Conservation (phyloP, 2,329 filamentous ascomycete genomes). For the Elsinoe perseae region DNA sequence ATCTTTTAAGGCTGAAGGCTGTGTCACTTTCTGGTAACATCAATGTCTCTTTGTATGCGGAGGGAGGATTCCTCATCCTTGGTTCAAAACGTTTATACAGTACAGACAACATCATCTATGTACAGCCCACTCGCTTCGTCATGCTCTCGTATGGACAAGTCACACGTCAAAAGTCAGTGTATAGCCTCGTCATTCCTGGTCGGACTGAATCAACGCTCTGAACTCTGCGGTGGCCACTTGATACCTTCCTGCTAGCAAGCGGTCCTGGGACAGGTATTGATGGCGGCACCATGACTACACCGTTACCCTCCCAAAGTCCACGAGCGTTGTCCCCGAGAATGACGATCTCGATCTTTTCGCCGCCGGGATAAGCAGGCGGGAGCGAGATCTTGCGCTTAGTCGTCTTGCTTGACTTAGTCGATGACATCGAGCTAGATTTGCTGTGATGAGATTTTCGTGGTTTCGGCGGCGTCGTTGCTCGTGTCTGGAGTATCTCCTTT, state of each 20-base stretch:
- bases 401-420: neutral
- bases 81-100: conserved; percentile 2
- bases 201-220: neutral
- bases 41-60: neutral
- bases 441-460: neutral
- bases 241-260: neutral
- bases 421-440: neutral
- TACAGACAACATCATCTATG: neutral
- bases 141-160: neutral
- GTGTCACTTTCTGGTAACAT: neutral
- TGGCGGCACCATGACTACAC: conserved; percentile 7
- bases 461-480: neutral
- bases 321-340: conserved; percentile 3
- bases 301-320: conserved; percentile 8
- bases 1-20: neutral
- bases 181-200: conserved; percentile 7
- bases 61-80: neutral
- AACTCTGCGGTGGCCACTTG: conserved; percentile 1
- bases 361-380: conserved; percentile 6
- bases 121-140: neutral
- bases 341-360: conserved; percentile 8
- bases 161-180: conserved; percentile 1
- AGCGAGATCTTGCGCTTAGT: conserved; percentile 1
- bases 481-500: neutral
- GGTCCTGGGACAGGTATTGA: neutral